Conservation (phyloP, 2,329 filamentous ascomycete species). For the Aspergillus sp. region DNA sequence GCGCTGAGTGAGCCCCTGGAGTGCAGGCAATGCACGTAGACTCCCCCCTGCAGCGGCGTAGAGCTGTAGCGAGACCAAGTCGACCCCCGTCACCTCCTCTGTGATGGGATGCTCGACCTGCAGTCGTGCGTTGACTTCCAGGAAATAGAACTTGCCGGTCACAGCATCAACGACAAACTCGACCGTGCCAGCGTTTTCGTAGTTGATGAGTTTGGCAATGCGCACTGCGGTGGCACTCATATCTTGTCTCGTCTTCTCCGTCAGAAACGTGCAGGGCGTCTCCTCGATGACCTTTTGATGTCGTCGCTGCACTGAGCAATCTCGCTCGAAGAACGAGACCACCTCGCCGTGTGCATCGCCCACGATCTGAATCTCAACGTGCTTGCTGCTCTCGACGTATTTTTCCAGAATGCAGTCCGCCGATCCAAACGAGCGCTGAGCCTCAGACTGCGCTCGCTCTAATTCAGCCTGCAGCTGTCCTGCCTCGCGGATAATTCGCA, state of each 20-base stretch:
- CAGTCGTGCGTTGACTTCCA: slow-evolving; percentile 52
- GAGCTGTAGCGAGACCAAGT: slow-evolving; percentile 35
- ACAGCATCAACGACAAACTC: slow-evolving; percentile 48
- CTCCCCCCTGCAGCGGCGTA: slow-evolving; percentile 33
- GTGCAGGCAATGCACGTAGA: background rate
- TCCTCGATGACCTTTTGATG: slow-evolving; percentile 94
- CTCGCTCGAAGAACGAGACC: slow-evolving; percentile 78
- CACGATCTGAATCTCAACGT: slow-evolving; percentile 90
- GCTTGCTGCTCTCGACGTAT: slow-evolving; percentile 47
- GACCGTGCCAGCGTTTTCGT: slow-evolving; percentile 47
- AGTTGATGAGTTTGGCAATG: slow-evolving; percentile 38
- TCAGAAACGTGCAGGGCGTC: slow-evolving; percentile 71
- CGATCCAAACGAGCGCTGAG: slow-evolving; percentile 45
- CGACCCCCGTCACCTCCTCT: slow-evolving; percentile 40
- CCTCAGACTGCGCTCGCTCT: slow-evolving; percentile 40
- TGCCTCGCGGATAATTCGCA: slow-evolving; percentile 38
- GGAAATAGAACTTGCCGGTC: slow-evolving; percentile 44
- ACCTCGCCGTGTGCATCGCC: slow-evolving; percentile 77
- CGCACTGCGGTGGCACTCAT: slow-evolving; percentile 42
- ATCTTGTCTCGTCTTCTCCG: slow-evolving; percentile 25
- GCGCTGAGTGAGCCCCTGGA: slow-evolving; percentile 3
- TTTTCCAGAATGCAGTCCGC: slow-evolving; percentile 45
- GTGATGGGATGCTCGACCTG: slow-evolving; percentile 54
- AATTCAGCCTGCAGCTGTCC: slow-evolving; percentile 34
- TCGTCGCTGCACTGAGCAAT: slow-evolving; percentile 82